Evolutionary conservation across 2,329 filamentous ascomycete species (phyloP).

Genomic region (Paraconiothyrium sp.): DNA sequence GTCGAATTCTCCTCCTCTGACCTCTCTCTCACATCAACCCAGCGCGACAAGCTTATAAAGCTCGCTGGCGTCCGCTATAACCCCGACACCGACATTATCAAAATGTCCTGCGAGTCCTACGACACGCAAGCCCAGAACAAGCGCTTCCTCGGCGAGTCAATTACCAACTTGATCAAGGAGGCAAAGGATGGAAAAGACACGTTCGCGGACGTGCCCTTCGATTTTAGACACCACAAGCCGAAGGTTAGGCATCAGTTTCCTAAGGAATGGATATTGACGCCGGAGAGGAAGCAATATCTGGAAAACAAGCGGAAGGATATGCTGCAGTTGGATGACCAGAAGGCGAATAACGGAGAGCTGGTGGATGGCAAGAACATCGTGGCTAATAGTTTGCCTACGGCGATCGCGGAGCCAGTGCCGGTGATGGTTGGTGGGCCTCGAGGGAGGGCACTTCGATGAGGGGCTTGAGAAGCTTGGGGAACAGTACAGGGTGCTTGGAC

Average conservation of each 20-base stretch:
- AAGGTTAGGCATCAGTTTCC: constrained; percentile 78
- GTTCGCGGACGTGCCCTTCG: constrained; percentile 89
- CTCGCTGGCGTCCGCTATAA: constrained; percentile 87
- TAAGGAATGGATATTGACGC: constrained; percentile 81
- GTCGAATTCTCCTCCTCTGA: constrained; percentile 85
- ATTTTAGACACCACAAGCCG: constrained; percentile 82
- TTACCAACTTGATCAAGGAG: constrained; percentile 76
- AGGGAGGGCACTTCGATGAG: constrained; percentile 17
- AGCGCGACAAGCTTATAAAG: constrained; percentile 86
- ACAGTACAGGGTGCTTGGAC: neutral
- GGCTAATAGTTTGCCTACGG: constrained; percentile 40
- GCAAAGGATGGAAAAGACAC: constrained; percentile 80
- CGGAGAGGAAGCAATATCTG: constrained; percentile 72
- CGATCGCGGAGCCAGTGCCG: constrained; percentile 24
- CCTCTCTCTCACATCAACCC: constrained; percentile 72
- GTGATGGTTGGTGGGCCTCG: constrained; percentile 31
- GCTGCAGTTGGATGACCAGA: constrained; percentile 64
- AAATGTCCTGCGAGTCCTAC: constrained; percentile 91
- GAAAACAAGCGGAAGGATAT: constrained; percentile 66
- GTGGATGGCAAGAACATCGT: constrained; percentile 62
- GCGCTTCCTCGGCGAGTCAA: constrained; percentile 84
- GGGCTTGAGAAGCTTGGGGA: constrained; percentile 8
- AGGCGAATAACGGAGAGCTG: constrained; percentile 63
- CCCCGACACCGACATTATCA: constrained; percentile 79
- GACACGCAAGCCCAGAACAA: constrained; percentile 95